Evolutionary conservation across 495 filamentous ascomycete species (phyloP).

Genomic region (Trichoderma erinaceum): DNA sequence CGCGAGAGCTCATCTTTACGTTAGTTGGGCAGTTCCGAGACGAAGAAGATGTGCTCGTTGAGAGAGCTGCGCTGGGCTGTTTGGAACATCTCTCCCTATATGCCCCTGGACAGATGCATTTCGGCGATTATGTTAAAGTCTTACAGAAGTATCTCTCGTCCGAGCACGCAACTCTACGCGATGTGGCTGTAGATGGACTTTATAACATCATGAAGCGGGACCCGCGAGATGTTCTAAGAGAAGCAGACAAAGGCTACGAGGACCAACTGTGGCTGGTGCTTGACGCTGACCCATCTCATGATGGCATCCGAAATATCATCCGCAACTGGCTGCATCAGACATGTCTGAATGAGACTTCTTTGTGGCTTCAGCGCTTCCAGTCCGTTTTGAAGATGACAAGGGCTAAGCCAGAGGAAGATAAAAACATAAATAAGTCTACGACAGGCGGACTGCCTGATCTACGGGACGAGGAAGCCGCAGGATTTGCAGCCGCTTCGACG

Average conservation of each 20-base stretch:
- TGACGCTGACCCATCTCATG: conserved; percentile 66
- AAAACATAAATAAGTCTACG: conserved; percentile 46
- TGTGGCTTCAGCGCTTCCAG: conserved; percentile 86
- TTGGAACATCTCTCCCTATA: conserved; percentile 90
- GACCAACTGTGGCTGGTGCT: conserved; percentile 88
- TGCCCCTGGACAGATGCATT: conserved; percentile 79
- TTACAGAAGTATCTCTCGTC: conserved; percentile 73
- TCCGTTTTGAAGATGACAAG: conserved; percentile 77
- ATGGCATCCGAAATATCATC: conserved; percentile 73
- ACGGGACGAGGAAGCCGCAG: conserved; percentile 93
- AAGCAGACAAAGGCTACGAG: conserved; percentile 70
- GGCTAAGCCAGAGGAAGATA: conserved; percentile 45
- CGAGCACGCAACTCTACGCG: conserved; percentile 56
- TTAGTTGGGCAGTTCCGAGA: conserved; percentile 76
- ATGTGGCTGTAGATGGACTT: conserved; percentile 79
- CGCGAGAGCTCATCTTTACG: conserved; percentile 81
- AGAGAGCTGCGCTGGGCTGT: conserved; percentile 73
- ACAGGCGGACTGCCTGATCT: conserved; percentile 47
- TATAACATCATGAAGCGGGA: conserved; percentile 94
- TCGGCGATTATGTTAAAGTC: conserved; percentile 71
- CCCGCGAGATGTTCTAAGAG: conserved; percentile 66
- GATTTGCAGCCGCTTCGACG: conserved; percentile 71
- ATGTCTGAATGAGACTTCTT: conserved; percentile 62
- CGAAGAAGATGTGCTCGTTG: conserved; percentile 67
- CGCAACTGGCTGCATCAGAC: conserved; percentile 89